Base-by-base conservation (phyloP, 73 alveolate genomes). In the Durusdinium trenchii region DNA sequence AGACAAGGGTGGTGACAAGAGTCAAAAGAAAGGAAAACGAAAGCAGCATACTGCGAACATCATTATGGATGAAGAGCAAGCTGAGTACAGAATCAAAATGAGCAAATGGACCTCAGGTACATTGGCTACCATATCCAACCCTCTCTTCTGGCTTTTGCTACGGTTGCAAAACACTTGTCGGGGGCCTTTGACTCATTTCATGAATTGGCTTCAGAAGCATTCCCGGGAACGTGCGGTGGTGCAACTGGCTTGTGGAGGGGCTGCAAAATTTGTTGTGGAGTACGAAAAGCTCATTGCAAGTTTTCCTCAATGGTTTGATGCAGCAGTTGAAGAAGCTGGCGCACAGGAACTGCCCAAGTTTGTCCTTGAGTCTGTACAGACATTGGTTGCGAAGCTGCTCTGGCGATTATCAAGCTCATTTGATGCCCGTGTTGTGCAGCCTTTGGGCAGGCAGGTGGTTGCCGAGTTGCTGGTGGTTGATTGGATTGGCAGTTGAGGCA, bases 161-260 rank as follows among this genome's bases (percentile, higher is more conserved):
- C 43, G 93, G 35, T 48, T 82, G 26, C 73, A 45, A 50, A 47
- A 82, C 93, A 50, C 52, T 10, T 42, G 16, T 0, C 43, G 93
- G 47, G 73, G 93, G 18, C 93, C 93, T 10, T 35, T 82, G 47
- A 40, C 93, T 32, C 71, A 82, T 5, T 82, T 82, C 48, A 47
- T 82, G 67, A 32, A 7, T 48, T 82, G 10, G 26, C 32, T 47
- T 6, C 93, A 82, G 93, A 82, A 82, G n/a, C 46, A 82, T n/a
- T 48, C 73, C 2, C 23, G 40, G 12, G 50, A 82, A 28, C 32
- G n/a, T 35, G 30, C 48, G 69, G 14, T 82, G 51, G 1, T 82
- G 64, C 20, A 50, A 50, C 57, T 82, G 43, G 48, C 32, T 10
- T 48, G 73, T 48, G 73, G 71, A 30, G n/a, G 16, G 7, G 52